Conservation (phyloP, 495 filamentous ascomycete genomes). For the Penicillium cataractarum region DNA sequence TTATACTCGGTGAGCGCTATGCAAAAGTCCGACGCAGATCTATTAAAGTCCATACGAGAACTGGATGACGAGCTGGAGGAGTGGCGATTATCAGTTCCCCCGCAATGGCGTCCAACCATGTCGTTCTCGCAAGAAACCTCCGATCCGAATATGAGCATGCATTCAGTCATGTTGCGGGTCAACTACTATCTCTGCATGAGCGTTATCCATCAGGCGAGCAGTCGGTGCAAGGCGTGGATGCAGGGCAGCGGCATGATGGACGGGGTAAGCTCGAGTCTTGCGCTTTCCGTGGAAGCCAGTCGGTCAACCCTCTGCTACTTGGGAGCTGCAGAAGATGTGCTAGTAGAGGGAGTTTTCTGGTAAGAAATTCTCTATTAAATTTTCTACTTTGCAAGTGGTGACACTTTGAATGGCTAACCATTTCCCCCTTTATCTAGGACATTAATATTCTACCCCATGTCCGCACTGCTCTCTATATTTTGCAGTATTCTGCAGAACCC, state of each 20-base stretch:
- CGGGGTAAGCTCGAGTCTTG: constrained; percentile 53
- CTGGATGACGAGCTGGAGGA: constrained; percentile 55
- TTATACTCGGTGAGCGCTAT: constrained; percentile 51
- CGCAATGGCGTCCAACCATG: constrained; percentile 45
- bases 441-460: constrained; percentile 56
- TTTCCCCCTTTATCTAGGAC: constrained; percentile 30
- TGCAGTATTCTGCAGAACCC: constrained; percentile 55
- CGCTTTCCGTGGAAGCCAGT: constrained; percentile 55
- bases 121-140: constrained; percentile 43
- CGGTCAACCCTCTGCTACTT: constrained; percentile 54
- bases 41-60: constrained; percentile 55
- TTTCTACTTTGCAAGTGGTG: neutral
- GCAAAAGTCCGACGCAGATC: constrained; percentile 55
- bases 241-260: constrained; percentile 43
- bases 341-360: constrained; percentile 53
- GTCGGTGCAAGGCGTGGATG: constrained; percentile 46
- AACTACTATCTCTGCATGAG: constrained; percentile 57
- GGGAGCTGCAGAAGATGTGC: constrained; percentile 40
- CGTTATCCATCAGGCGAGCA: constrained; percentile 55
- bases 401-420: constrained; percentile 3
- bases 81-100: constrained; percentile 52
- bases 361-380: constrained; percentile 20
- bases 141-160: constrained; percentile 44
- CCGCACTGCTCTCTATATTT: constrained; percentile 53
- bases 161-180: constrained; percentile 49